These are phyloP conservation scores for Colletotrichum spinosum DNA, from an alignment of 2,329 filamentous ascomycete species.

Conservation along the genomic window DNA sequence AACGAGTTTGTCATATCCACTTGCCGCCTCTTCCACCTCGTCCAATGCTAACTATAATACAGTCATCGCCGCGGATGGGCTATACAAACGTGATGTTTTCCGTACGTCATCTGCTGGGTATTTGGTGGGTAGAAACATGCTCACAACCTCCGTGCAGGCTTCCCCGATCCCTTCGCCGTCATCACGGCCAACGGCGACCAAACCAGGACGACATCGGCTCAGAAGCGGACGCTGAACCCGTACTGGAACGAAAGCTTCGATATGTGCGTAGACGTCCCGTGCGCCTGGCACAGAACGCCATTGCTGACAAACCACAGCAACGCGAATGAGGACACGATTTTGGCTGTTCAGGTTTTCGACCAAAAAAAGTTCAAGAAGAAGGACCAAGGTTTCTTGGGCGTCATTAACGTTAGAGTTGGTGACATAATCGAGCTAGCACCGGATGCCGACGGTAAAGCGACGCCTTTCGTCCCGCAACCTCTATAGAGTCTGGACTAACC, in stretches of 20 bases:
- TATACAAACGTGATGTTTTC: constrained; percentile 99
- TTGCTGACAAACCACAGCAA: constrained; percentile 64
- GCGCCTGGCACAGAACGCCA: constrained; percentile 38
- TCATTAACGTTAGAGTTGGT: constrained; percentile 96
- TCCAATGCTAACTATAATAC: constrained; percentile 52
- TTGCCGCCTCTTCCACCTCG: constrained; percentile 30
- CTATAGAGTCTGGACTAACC: constrained; percentile 43
- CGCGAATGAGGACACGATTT: constrained; percentile 93
- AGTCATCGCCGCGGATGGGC: constrained; percentile 98
- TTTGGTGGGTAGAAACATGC: not conserved
- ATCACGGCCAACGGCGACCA: constrained; percentile 98
- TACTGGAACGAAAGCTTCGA: constrained; percentile 99
- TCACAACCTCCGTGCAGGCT: constrained; percentile 69
- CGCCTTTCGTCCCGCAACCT: constrained; percentile 13
- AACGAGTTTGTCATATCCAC: constrained; percentile 76
- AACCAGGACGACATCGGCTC: constrained; percentile 96
- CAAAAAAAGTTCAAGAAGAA: constrained; percentile 99
- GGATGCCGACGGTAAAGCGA: constrained; percentile 84
- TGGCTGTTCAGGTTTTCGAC: constrained; percentile 98
- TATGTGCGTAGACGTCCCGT: constrained; percentile 72
- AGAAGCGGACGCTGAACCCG: constrained; percentile 97
- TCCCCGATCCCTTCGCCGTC: constrained; percentile 97
- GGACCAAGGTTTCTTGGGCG: constrained; percentile 97
- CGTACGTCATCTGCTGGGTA: constrained; percentile 69
- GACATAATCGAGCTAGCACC: constrained; percentile 92